A percentile compares a stretch with the other conserved stretches of the same genome.
Evolutionary conservation across 805 yeast genomes (phyloP).

Genomic region (Sugiyamaella americana): DNA sequence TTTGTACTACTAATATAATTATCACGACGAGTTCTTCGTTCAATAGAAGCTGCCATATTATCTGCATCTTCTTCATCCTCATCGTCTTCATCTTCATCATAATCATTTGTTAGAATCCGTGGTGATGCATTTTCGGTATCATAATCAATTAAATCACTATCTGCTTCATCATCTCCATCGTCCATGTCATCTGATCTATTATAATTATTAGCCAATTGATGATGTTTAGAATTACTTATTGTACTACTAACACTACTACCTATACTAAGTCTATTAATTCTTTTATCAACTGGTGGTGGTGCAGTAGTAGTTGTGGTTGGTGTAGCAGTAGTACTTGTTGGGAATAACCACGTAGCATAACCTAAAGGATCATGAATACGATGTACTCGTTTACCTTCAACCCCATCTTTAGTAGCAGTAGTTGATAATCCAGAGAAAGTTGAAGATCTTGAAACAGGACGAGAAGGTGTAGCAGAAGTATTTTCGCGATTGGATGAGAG

Average conservation of each 20-base stretch:
- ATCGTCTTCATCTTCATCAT: background rate
- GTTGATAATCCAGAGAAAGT: slow-evolving; percentile 61
- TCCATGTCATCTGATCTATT: background rate
- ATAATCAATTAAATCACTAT: background rate
- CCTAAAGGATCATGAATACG: slow-evolving; percentile 37
- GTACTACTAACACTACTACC: background rate
- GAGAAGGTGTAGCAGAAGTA: slow-evolving; percentile 31
- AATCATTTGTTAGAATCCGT: background rate
- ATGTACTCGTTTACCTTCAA: slow-evolving; percentile 56
- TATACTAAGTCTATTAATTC: background rate
- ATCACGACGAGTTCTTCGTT: background rate
- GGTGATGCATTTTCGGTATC: background rate
- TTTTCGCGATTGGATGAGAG: background rate
- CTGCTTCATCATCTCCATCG: background rate
- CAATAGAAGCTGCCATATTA: background rate
- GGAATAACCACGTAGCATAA: slow-evolving; percentile 17
- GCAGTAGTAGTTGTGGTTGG: background rate
- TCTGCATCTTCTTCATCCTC: background rate
- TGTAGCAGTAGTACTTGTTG: slow-evolving; percentile 3
- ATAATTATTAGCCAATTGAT: background rate
- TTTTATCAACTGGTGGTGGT: background rate
- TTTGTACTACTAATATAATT: background rate
- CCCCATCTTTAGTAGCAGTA: slow-evolving; percentile 68
- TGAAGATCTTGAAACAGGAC: slow-evolving; percentile 55
- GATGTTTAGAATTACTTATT: background rate